phyloP scores from a whole-genome alignment of 352 stramenopile genomes.

The Pythium utonaiense region DNA sequence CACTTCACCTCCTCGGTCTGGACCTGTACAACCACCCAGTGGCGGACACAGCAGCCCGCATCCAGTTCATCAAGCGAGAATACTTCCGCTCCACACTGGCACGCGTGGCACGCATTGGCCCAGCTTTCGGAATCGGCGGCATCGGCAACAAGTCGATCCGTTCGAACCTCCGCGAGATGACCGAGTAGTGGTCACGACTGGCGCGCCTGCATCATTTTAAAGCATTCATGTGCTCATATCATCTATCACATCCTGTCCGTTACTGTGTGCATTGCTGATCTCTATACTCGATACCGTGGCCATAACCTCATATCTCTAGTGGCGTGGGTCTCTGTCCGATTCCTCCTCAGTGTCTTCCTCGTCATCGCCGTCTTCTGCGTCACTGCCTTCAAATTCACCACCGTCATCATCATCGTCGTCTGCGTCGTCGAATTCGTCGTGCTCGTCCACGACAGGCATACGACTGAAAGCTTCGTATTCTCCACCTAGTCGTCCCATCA shows the following conservation, averaged over 20 bases:
- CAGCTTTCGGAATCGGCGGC: conserved; percentile 60
- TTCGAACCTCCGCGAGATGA: conserved; percentile 9
- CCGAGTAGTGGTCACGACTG: background rate
- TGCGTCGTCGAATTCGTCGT: conserved; percentile 32
- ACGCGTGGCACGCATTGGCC: conserved; percentile 48
- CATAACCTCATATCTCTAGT: conserved; percentile 1
- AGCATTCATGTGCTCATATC: background rate
- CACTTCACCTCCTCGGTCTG: conserved; percentile 53
- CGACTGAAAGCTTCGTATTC: conserved; percentile 73
- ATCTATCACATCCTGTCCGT: too few species aligned
- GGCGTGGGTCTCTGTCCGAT: background rate
- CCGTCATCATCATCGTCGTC: conserved; percentile 21
- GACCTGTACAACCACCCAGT: conserved; percentile 56
- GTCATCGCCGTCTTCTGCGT: background rate
- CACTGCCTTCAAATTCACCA: conserved; percentile 23
- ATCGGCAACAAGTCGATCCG: conserved; percentile 47
- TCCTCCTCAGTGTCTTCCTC: background rate
- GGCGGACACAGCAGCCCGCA: conserved; percentile 14
- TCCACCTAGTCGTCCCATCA: conserved; percentile 62
- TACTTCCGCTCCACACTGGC: conserved; percentile 45
- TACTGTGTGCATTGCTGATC: background rate
- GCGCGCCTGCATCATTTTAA: background rate
- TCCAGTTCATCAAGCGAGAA: conserved; percentile 42
- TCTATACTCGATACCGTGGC: background rate
- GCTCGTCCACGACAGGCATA: conserved; percentile 51